phyloP scores from a whole-genome alignment of 345 rosid genomes.

The Populus alba region DNA sequence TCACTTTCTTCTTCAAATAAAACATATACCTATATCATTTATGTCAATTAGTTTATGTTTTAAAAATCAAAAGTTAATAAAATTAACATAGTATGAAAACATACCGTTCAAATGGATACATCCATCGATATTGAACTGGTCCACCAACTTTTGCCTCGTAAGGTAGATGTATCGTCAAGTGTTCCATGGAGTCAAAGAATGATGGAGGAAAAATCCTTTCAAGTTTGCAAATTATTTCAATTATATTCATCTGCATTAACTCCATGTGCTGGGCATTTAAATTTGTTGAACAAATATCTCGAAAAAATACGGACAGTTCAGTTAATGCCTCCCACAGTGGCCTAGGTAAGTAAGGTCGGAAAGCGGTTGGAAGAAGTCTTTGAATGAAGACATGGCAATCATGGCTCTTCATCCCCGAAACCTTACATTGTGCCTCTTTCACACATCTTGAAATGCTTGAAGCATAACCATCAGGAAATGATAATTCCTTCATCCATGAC shows the following conservation, averaged over 20 bases:
- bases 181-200: neutral
- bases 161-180: neutral
- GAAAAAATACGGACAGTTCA: neutral
- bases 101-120: constrained; percentile 14
- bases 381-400: constrained; percentile 4
- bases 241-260: neutral
- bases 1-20: too few relatives aligned
- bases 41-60: neutral
- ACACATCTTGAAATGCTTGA: neutral
- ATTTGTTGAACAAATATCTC: neutral
- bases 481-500: neutral
- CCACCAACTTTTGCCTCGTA: neutral
- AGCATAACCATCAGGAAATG: neutral
- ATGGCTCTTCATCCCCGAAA: neutral
- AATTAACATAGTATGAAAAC: neutral
- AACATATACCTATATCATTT: too few relatives aligned
- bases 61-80: too few relatives aligned
- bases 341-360: neutral
- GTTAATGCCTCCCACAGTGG: neutral
- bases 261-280: neutral
- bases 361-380: neutral
- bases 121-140: constrained; percentile 5
- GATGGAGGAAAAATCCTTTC: neutral
- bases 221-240: neutral
- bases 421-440: neutral